phyloP scores from a whole-genome alignment of 2,329 filamentous ascomycete species.

The Aspergillus pseudotamarii region DNA sequence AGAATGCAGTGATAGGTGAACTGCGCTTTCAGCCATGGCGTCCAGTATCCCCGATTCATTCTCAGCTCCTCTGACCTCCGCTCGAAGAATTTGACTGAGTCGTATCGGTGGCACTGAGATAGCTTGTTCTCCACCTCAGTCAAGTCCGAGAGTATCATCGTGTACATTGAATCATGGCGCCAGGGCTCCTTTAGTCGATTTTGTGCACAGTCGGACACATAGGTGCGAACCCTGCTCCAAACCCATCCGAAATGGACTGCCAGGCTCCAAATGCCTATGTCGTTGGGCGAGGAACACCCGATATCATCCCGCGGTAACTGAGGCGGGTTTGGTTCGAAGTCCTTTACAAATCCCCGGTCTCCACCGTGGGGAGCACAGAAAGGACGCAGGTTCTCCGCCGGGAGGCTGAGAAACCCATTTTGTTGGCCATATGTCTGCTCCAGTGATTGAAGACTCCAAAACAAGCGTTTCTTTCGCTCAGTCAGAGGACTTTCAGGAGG shows the following conservation, averaged over 20 bases:
- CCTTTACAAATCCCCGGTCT: constrained; percentile 24
- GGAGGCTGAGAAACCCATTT: constrained; percentile 46
- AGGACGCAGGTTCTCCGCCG: constrained; percentile 46
- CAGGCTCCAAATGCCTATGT: constrained; percentile 56
- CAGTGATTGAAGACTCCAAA: constrained; percentile 56
- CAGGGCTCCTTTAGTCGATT: constrained; percentile 55
- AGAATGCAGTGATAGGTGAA: constrained; percentile 58
- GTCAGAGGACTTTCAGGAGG: constrained; percentile 34
- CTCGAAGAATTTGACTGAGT: constrained; percentile 57
- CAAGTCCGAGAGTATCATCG: constrained; percentile 54
- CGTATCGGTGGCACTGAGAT: constrained; percentile 56
- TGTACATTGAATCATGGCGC: constrained; percentile 56
- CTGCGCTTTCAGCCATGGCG: constrained; percentile 56
- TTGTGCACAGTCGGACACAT: constrained; percentile 53
- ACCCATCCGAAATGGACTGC: constrained; percentile 55
- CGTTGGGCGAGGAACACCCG: constrained; percentile 43
- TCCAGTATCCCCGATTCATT: constrained; percentile 53
- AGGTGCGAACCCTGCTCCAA: constrained; percentile 50
- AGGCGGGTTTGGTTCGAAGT: constrained; percentile 40
- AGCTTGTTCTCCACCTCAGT: constrained; percentile 52
- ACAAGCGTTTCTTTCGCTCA: constrained; percentile 54
- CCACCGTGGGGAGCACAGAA: constrained; percentile 30
- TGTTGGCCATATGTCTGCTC: constrained; percentile 56
- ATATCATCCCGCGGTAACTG: constrained; percentile 50
- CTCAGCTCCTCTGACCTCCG: constrained; percentile 51